Evolutionary conservation across 139 green algal species (phyloP).

Genomic region (Haematococcus lacustris): DNA sequence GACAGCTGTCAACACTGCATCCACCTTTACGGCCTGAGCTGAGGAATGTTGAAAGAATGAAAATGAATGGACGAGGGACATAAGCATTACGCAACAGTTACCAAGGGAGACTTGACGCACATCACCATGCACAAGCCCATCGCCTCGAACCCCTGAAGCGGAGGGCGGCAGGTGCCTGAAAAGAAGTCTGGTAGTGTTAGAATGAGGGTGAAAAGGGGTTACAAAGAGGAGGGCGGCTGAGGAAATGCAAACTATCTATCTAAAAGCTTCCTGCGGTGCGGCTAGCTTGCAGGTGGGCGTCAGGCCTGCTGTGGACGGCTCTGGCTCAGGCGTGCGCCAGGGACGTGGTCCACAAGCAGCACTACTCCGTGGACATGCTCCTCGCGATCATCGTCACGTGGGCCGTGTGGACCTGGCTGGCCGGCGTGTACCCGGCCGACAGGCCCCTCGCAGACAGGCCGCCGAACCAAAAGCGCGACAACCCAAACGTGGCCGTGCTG

Average conservation of each 20-base stretch:
- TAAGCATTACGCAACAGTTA: too few species aligned
- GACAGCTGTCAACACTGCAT: too few species aligned
- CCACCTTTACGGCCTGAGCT: too few species aligned
- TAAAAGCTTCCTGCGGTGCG: not conserved
- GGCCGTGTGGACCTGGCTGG: conserved; percentile 59
- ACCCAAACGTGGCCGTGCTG: conserved; percentile 21
- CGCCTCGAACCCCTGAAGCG: not conserved
- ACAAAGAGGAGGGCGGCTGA: not conserved
- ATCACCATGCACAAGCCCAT: not conserved
- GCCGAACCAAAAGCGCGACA: conserved; percentile 11
- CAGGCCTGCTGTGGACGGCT: conserved; percentile 41
- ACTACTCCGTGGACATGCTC: conserved; percentile 78
- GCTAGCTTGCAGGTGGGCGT: conserved; percentile 4
- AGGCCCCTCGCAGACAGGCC: conserved; percentile 13
- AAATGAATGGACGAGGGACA: too few species aligned
- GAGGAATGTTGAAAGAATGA: too few species aligned
- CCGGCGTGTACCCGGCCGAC: conserved; percentile 45
- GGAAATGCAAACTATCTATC: not conserved
- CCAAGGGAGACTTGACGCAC: too few species aligned
- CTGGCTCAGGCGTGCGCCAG: conserved; percentile 40
- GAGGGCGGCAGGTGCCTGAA: not conserved
- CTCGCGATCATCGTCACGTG: conserved; percentile 61
- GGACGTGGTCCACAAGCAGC: conserved; percentile 46
- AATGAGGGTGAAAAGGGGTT: not conserved
- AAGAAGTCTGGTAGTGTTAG: not conserved